Percentiles rank a stretch among this genome's conserved stretches.
phyloP scores from a whole-genome alignment of 441 rosid species.

The Jatropha multifida region DNA sequence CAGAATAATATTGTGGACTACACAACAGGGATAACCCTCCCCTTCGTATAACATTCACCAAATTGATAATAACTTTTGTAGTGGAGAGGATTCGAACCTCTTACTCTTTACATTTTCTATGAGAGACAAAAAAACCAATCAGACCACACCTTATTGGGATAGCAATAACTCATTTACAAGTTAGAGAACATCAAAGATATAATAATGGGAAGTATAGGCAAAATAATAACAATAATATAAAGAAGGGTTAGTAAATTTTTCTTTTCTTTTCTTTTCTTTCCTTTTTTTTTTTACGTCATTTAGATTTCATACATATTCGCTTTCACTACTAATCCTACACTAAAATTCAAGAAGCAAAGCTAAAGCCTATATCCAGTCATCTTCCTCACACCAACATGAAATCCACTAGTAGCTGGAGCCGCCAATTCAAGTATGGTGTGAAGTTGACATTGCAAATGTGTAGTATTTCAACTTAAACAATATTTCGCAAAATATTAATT shows the following conservation, averaged over 20 bases:
- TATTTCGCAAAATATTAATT: neutral
- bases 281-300: neutral
- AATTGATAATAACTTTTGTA: no score
- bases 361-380: constrained; percentile 9
- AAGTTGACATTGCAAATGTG: constrained; percentile 1
- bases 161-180: neutral
- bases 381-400: neutral
- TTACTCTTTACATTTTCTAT: no score
- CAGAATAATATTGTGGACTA: no score
- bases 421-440: neutral
- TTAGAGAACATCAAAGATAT: neutral
- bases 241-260: neutral
- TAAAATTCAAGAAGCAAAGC: constrained; percentile 6
- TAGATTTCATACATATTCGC: neutral
- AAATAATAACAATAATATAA: neutral
- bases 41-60: no score
- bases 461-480: neutral
- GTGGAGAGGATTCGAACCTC: no score
- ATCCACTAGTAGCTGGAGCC: neutral
- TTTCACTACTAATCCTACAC: constrained; percentile 13
- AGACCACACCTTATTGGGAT: no score
- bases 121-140: no score
- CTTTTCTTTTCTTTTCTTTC: no score
- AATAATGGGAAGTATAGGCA: neutral
- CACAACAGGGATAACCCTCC: no score